These are phyloP conservation scores for Schrenkiella parvula DNA, from an alignment of 345 rosid genomes.

Conservation along the genomic window DNA sequence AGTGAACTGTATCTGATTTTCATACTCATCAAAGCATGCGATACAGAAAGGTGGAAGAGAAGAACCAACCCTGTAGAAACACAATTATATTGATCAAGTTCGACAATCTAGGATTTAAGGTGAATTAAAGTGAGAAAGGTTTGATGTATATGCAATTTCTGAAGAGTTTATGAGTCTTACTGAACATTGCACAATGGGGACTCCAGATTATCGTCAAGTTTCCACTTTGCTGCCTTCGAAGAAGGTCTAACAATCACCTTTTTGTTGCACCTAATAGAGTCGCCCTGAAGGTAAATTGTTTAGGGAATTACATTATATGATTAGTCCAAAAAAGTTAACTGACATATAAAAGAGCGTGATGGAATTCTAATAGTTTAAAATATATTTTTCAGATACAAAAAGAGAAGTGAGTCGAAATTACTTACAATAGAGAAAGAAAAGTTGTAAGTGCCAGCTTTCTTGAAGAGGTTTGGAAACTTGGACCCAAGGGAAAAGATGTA, in stretches of 20 bases:
- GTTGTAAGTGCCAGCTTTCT: conserved; percentile 43
- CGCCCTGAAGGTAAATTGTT: conserved; percentile 32
- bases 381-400: background rate
- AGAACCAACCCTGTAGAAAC: conserved; percentile 53
- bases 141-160: background rate
- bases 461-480: conserved; percentile 36
- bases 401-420: background rate
- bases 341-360: background rate
- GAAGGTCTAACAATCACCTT: conserved; percentile 37
- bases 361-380: background rate
- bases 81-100: background rate
- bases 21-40: conserved; percentile 48
- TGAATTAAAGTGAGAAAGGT: background rate
- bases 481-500: conserved; percentile 46
- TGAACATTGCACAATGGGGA: conserved; percentile 2
- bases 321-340: background rate
- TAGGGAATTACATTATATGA: background rate
- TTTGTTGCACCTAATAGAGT: conserved; percentile 31
- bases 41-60: conserved; percentile 33
- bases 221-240: conserved; percentile 41
- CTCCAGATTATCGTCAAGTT: conserved; percentile 25
- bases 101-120: background rate
- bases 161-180: conserved; percentile 39
- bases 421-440: conserved; percentile 53
- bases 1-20: conserved; percentile 40